Conservation (phyloP, 331 rosid genomes). For the Ulmus americana region DNA sequence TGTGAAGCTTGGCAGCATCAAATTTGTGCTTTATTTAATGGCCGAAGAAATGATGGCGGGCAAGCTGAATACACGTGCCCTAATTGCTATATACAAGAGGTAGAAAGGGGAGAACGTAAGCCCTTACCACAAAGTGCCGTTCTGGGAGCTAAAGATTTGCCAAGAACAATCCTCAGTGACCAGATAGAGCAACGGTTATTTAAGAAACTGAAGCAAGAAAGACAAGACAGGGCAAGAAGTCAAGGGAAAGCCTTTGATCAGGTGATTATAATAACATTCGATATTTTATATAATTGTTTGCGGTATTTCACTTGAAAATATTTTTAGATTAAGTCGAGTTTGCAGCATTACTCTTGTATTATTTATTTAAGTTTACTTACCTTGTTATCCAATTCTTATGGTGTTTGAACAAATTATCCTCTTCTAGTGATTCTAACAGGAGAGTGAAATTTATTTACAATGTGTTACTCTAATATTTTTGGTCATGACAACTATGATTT, state of each 20-base stretch:
- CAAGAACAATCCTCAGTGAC: slow-evolving; percentile 79
- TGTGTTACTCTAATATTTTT: too few species aligned
- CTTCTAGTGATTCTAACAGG: too few species aligned
- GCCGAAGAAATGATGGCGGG: slow-evolving; percentile 92
- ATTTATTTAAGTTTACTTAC: too few species aligned
- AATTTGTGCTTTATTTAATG: slow-evolving; percentile 94
- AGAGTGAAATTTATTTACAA: too few species aligned
- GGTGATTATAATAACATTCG: slow-evolving; percentile 39
- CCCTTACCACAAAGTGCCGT: slow-evolving; percentile 95
- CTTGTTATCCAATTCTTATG: neutral
- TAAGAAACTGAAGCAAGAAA: slow-evolving; percentile 62
- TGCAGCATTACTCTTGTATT: too few species aligned
- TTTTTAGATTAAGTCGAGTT: neutral
- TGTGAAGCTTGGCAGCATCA: slow-evolving; percentile 99
- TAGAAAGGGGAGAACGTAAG: slow-evolving; percentile 89
- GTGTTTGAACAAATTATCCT: neutral
- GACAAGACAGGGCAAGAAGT: slow-evolving; percentile 69
- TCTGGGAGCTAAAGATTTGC: slow-evolving; percentile 96
- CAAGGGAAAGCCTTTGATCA: slow-evolving; percentile 82
- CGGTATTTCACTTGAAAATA: neutral
- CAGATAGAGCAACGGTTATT: slow-evolving; percentile 77
- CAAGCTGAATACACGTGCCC: slow-evolving; percentile 98
- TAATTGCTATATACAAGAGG: slow-evolving; percentile 75
- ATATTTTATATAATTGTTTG: too few species aligned
- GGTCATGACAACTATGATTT: too few species aligned